Evolutionary conservation across 2,329 filamentous ascomycete species (phyloP), one percentile per base, ranked within the genome.

Genomic region (Nannizziopsis arthrosporioides): DNA sequence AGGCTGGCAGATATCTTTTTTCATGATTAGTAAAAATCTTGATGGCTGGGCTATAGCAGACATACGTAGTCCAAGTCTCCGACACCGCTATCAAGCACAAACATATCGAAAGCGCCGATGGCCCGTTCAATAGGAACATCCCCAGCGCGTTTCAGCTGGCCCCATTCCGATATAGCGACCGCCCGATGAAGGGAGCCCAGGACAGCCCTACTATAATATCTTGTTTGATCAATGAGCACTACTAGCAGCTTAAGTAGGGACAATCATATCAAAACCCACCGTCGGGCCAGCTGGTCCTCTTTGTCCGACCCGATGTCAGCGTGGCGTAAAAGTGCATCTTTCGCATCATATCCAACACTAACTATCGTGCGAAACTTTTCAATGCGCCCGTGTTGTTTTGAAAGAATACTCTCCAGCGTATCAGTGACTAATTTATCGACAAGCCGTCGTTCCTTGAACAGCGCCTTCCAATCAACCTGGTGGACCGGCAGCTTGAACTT

Each of bases 21-120:
- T 30, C 34, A 30, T 34, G 35, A 42, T 34, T 18, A 49, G 44
- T 42, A 42, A 38, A 12, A 22, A 35, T 11, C 14, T 31, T 19
- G 22, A 7, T 31, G 37, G 30, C 32, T 18, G 45, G 27, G 27
- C 18, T 3, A 7, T 3, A 35, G 12, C 19, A 6, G 17, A 40
- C 75, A 49, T 66, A 83, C 82, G 68, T 87, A 80, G 49, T 84
- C 75, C 44, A 90, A 67, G 60, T 93, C 87, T n/a, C 82, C 80
- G 27, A 74, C 72, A 14, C 79, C 75, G 47, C 83, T 82, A 54
- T 83, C 79, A 22, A 90, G 70, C 40, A 94, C 79, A 65, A 96
- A 96, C 66, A 96, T 76, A 64, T 96, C 92, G 63, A 93, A 94
- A 11, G 83, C 84, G 15, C 81, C 84, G 12, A 96, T 69, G 1